Conservation (phyloP, 768 basidiomycete genomes). For the Leccinum subtestaceum region DNA sequence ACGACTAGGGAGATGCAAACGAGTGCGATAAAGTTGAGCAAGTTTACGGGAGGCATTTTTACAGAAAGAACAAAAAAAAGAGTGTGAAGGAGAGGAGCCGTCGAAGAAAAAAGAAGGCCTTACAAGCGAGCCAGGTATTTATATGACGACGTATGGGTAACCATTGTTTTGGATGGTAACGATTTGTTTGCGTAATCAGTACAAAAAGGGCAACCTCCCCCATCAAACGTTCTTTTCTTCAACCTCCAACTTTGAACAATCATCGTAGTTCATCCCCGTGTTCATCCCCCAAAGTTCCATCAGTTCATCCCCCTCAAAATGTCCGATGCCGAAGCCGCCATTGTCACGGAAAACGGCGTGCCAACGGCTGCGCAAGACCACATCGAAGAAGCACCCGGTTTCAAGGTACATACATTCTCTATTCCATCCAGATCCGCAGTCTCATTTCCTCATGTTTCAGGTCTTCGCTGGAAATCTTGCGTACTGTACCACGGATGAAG, state of each 20-base stretch:
- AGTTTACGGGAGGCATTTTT: constrained; percentile 45
- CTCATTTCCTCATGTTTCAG: constrained; percentile 38
- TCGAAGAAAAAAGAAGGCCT: too few relatives aligned
- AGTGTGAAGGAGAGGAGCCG: neutral
- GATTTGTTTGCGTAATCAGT: constrained; percentile 30
- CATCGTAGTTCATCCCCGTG: constrained; percentile 58
- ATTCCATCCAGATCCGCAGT: constrained; percentile 16
- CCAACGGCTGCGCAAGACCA: constrained; percentile 72
- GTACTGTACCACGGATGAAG: constrained; percentile 91
- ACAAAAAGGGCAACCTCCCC: constrained; percentile 38
- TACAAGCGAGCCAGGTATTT: too few relatives aligned
- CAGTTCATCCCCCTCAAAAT: constrained; percentile 60
- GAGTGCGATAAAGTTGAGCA: constrained; percentile 58
- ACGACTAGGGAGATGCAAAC: constrained; percentile 56
- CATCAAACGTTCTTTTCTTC: constrained; percentile 44
- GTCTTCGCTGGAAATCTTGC: constrained; percentile 96
- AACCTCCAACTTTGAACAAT: constrained; percentile 80
- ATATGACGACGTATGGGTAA: too few relatives aligned
- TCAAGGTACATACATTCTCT: constrained; percentile 56
- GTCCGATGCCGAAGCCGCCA: constrained; percentile 90
- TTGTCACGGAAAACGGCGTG: constrained; percentile 80
- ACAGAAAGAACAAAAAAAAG: constrained; percentile 3
- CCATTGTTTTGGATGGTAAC: too few relatives aligned
- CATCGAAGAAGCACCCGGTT: constrained; percentile 70
- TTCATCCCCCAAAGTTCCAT: constrained; percentile 49